Conservation (phyloP, 2,329 filamentous ascomycete genomes). For the Claviceps lovelessii region DNA sequence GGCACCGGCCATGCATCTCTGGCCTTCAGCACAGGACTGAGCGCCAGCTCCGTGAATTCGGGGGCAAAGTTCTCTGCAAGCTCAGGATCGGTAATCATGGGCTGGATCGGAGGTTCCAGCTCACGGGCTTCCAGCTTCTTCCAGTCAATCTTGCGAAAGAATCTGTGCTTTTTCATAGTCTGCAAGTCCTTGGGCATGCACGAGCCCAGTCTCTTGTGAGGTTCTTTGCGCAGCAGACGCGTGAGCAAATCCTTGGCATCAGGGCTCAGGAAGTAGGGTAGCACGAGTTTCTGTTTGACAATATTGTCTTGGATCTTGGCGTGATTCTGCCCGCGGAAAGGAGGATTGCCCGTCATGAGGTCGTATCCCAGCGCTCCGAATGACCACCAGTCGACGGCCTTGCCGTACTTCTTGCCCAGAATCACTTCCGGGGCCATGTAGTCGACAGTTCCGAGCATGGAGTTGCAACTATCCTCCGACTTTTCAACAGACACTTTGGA, state of each 20-base stretch:
- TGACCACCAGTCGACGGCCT: slow-evolving; percentile 97
- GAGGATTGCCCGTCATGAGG: slow-evolving; percentile 79
- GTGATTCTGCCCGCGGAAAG: slow-evolving; percentile 81
- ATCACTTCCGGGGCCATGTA: slow-evolving; percentile 99
- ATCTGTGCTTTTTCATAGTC: slow-evolving; percentile 79
- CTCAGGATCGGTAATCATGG: slow-evolving; percentile 88
- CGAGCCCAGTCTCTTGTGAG: slow-evolving; percentile 72
- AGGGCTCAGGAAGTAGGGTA: slow-evolving; percentile 81
- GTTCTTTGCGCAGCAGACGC: slow-evolving; percentile 80
- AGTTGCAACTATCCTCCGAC: slow-evolving; percentile 53
- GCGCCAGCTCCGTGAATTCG: slow-evolving; percentile 78
- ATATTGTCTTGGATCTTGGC: slow-evolving; percentile 95
- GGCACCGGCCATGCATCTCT: slow-evolving; percentile 27
- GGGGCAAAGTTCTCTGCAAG: slow-evolving; percentile 88
- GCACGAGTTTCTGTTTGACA: slow-evolving; percentile 71
- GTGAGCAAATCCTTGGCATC: slow-evolving; percentile 92
- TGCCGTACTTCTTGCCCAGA: slow-evolving; percentile 75
- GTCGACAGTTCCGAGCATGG: slow-evolving; percentile 85
- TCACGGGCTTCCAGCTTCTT: slow-evolving; percentile 69
- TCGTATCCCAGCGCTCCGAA: slow-evolving; percentile 87
- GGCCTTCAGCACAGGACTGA: slow-evolving; percentile 54
- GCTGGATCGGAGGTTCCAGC: slow-evolving; percentile 75
- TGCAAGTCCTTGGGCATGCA: slow-evolving; percentile 80
- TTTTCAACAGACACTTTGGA: slow-evolving; percentile 77
- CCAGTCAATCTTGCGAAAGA: slow-evolving; percentile 97